These are phyloP conservation scores for Globisporangium yorkense DNA, from an alignment of 352 stramenopile species.

Conservation along the genomic window DNA sequence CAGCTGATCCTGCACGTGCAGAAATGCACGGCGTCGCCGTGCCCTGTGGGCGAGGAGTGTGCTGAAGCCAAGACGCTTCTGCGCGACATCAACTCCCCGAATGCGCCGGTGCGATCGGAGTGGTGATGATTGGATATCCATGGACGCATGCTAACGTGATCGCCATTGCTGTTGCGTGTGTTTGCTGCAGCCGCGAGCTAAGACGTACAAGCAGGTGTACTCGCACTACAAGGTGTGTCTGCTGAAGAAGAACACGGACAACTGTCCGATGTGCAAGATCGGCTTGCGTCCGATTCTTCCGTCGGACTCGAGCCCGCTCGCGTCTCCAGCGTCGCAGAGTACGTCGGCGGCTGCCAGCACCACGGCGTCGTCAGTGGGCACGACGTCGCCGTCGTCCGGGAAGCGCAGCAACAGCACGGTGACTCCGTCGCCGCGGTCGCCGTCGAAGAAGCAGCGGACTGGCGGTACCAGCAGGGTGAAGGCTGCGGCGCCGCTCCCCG, in stretches of 20 bases:
- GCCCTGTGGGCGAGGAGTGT: slow-evolving; percentile 69
- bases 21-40: slow-evolving; percentile 58
- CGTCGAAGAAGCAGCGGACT: slow-evolving; percentile 61
- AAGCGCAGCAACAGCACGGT: slow-evolving; percentile 55
- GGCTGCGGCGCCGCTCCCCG: slow-evolving; percentile 21
- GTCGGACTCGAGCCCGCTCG: slow-evolving; percentile 14
- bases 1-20: slow-evolving; percentile 85
- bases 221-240: slow-evolving; percentile 78
- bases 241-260: slow-evolving; percentile 70
- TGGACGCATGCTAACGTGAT: neutral
- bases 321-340: slow-evolving; percentile 25
- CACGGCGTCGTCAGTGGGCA: slow-evolving; percentile 3
- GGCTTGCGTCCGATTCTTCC: slow-evolving; percentile 54
- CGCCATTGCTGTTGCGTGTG: neutral
- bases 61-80: slow-evolving; percentile 68
- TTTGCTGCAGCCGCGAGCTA: slow-evolving; percentile 41
- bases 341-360: neutral
- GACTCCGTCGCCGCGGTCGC: slow-evolving; percentile 62
- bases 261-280: slow-evolving; percentile 85
- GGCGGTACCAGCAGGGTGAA: slow-evolving; percentile 30
- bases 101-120: slow-evolving; percentile 36
- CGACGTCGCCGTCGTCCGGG: slow-evolving; percentile 34
- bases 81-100: slow-evolving; percentile 64
- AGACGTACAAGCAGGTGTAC: slow-evolving; percentile 85
- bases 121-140: too few species aligned